These are phyloP conservation scores for Trichothecium roseum DNA, from an alignment of 2,329 filamentous ascomycete species.

Conservation along the genomic window DNA sequence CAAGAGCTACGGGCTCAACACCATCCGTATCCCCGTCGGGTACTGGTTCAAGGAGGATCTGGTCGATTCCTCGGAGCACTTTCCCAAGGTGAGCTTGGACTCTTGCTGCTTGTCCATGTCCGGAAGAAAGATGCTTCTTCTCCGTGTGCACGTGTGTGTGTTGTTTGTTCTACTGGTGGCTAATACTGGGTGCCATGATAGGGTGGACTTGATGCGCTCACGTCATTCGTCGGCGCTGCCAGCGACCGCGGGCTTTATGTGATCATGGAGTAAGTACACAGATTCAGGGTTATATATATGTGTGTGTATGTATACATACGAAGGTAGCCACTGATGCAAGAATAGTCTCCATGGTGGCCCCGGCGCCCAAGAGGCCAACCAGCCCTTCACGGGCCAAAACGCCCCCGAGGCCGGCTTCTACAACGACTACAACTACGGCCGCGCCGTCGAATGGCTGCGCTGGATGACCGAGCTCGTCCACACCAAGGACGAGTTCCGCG, in stretches of 20 bases:
- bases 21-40: conserved; percentile 42
- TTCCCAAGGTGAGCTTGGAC: conserved; percentile 22
- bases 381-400: conserved; percentile 35
- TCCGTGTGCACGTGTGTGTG: too few relatives aligned
- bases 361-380: conserved; percentile 32
- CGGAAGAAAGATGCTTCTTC: too few relatives aligned
- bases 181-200: too few relatives aligned
- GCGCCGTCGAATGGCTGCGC: conserved; percentile 42
- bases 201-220: conserved; percentile 34
- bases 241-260: conserved; percentile 39
- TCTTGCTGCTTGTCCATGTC: too few relatives aligned
- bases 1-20: conserved; percentile 38
- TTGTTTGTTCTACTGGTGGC: too few relatives aligned
- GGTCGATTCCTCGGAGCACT: conserved; percentile 38
- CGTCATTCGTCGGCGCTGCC: conserved; percentile 35
- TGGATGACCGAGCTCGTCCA: conserved; percentile 45
- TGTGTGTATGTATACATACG: too few relatives aligned
- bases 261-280: conserved; percentile 32
- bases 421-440: conserved; percentile 42
- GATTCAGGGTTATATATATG: too few relatives aligned
- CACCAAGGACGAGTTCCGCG: conserved; percentile 33
- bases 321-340: too few relatives aligned
- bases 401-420: conserved; percentile 36
- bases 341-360: conserved; percentile 35
- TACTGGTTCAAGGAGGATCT: conserved; percentile 44